A percentile compares a stretch with the other conserved stretches of the same genome.
These are phyloP conservation scores for Sordariomycetes sp. DNA, from an alignment of 2,329 filamentous ascomycete genomes.

Conservation along the genomic window DNA sequence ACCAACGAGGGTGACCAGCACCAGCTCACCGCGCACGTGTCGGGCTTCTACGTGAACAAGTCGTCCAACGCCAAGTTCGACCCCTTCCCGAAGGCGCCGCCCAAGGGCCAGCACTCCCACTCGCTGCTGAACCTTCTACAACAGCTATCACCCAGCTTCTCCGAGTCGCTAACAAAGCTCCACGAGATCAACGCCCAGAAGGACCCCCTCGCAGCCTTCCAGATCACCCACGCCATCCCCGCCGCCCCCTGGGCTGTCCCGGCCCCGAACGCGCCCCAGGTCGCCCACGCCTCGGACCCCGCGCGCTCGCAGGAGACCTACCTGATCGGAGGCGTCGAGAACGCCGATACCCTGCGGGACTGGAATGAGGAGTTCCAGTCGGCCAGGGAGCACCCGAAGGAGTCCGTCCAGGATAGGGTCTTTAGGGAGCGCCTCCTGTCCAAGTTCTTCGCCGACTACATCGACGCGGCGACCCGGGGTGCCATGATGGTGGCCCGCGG, in stretches of 20 bases:
- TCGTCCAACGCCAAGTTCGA: constrained; percentile 94
- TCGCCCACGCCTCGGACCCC: constrained; percentile 69
- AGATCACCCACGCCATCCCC: constrained; percentile 90
- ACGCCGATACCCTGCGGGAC: constrained; percentile 85
- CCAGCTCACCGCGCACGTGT: constrained; percentile 87
- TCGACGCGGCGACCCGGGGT: constrained; percentile 84
- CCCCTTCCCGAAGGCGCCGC: constrained; percentile 66
- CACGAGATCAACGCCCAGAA: constrained; percentile 77
- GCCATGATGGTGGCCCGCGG: constrained; percentile 87
- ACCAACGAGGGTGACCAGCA: constrained; percentile 93
- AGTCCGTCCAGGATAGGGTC: constrained; percentile 88
- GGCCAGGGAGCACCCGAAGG: constrained; percentile 85
- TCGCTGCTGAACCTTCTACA: constrained; percentile 75
- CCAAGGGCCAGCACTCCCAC: constrained; percentile 72
- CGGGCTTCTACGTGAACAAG: constrained; percentile 95
- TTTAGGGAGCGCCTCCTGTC: constrained; percentile 90
- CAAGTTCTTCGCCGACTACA: constrained; percentile 96
- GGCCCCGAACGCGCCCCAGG: constrained; percentile 49
- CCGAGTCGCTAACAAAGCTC: constrained; percentile 61
- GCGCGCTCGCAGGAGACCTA: constrained; percentile 89
- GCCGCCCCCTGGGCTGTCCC: constrained; percentile 87
- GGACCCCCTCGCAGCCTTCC: constrained; percentile 86
- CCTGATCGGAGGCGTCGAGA: constrained; percentile 81
- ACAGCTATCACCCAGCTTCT: constrained; percentile 75
- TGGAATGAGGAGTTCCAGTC: constrained; percentile 99